Evolutionary conservation across 352 stramenopile genomes (phyloP), one percentile per base, ranked within the genome.

Genomic region (Phytophthora foliorum): DNA sequence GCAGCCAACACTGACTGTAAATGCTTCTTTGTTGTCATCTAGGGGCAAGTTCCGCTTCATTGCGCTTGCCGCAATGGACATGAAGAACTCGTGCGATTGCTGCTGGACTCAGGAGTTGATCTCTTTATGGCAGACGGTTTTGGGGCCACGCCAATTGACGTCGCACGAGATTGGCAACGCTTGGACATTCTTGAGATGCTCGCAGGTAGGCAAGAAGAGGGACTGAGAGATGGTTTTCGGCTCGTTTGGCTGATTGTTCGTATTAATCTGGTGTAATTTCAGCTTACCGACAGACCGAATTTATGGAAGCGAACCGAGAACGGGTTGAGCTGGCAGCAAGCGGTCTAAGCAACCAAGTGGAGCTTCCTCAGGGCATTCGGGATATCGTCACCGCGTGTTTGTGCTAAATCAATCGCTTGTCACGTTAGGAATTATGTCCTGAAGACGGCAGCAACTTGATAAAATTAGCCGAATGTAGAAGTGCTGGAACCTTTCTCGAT

Each of bases 1-100:
- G n/a, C n/a, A 19, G 4, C 10, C 21, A 24, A 16, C 11, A 8
- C 21, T 50, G 6, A 44, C 17, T 25, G 9, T 16, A 36, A 55
- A 38, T 31, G 7, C 22, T 36, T 16, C 19, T 0, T 49, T 46
- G 10, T 29, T 41, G 11, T 24, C 34, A 17, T 29, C 1, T 56
- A 92, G 84, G 78, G 81, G 14, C 82, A 83, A 69, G 54, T 67
- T 36, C 76, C 84, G 5, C 65, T 92, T 21, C 82, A 90, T 46
- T 81, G 68, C 16, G 82, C 84, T n/a, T 86, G 82, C 45, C 71
- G 75, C 16, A 89, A 90, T 50, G 82, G 82, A 6, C 81, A 92
- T 25, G 72, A 78, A 6, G 55, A 65, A 21, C 63, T 90, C 34
- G 84, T 92, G 27, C 56, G 62, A 41, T 27, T 82, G 7, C 31